phyloP scores from a whole-genome alignment of 2,329 filamentous ascomycete genomes.

The Scedosporium dehoogii region DNA sequence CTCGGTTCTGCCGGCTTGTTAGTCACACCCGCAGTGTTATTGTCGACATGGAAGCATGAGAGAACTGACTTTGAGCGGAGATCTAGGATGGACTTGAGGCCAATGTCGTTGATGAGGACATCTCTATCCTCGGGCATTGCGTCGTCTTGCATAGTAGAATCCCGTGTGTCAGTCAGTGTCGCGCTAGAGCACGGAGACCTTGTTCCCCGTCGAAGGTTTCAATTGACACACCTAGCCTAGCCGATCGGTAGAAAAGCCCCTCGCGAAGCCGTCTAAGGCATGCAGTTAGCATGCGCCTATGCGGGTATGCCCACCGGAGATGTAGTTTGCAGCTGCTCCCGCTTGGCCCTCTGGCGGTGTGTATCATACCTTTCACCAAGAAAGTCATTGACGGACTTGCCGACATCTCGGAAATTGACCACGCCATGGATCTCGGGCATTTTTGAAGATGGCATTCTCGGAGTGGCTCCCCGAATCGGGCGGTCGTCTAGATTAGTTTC shows the following conservation, averaged over 20 bases:
- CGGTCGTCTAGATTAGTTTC: neutral
- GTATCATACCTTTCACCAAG: constrained; percentile 40
- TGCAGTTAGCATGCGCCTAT: constrained; percentile 1
- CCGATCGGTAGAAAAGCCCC: constrained; percentile 58
- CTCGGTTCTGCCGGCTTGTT: constrained; percentile 47
- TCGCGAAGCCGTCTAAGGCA: constrained; percentile 39
- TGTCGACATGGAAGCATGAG: neutral
- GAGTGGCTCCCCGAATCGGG: too few species aligned
- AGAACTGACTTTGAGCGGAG: constrained; percentile 59
- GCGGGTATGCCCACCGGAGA: neutral
- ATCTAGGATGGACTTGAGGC: constrained; percentile 67
- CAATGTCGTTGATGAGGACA: constrained; percentile 47
- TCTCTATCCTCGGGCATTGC: constrained; percentile 56
- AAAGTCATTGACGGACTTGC: constrained; percentile 52
- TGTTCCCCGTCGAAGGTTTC: neutral
- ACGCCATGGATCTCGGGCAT: constrained; percentile 25
- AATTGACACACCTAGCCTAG: constrained; percentile 40
- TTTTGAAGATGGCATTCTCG: too few species aligned
- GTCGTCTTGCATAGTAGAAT: constrained; percentile 43
- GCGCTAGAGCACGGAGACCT: neutral
- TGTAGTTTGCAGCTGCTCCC: too few species aligned
- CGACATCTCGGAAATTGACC: constrained; percentile 71
- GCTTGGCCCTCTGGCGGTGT: too few species aligned
- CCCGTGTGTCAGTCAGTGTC: neutral
- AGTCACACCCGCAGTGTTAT: neutral